Conservation (phyloP, 2,329 filamentous ascomycete genomes). For the Juglanconis sp. region DNA sequence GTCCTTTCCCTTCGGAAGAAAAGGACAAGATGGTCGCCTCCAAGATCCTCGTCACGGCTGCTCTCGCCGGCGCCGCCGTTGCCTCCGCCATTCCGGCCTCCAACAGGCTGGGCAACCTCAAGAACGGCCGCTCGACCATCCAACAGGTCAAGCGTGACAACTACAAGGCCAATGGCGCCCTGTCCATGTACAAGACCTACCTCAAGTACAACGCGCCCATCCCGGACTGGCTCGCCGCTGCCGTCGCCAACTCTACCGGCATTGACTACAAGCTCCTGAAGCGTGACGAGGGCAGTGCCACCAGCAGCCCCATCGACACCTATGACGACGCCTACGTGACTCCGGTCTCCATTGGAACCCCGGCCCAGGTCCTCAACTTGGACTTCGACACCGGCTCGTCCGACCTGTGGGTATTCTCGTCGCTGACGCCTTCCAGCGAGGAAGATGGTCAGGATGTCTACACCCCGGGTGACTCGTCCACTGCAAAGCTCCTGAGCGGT, state of each 20-base stretch:
- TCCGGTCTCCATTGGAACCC: slow-evolving; percentile 57
- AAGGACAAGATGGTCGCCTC: slow-evolving; percentile 14
- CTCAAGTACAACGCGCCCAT: slow-evolving; percentile 18
- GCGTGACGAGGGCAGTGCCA: slow-evolving; percentile 12
- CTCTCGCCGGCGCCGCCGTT: slow-evolving; percentile 15
- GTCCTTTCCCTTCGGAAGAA: background rate
- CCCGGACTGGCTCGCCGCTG: slow-evolving; percentile 14
- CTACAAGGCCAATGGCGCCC: slow-evolving; percentile 17
- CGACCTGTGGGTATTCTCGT: slow-evolving; percentile 68
- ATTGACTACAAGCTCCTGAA: slow-evolving; percentile 5
- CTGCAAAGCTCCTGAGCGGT: slow-evolving; percentile 38
- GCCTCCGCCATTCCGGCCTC: slow-evolving; percentile 16
- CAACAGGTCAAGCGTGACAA: slow-evolving; percentile 15
- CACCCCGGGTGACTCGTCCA: slow-evolving; percentile 41
- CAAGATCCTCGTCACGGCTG: slow-evolving; percentile 16
- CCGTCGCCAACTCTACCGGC: slow-evolving; percentile 18
- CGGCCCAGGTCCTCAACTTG: slow-evolving; percentile 52
- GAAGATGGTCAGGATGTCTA: slow-evolving; percentile 55
- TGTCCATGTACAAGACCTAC: slow-evolving; percentile 21
- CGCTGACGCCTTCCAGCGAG: slow-evolving; percentile 44
- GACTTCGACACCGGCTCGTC: slow-evolving; percentile 68
- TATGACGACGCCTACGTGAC: slow-evolving; percentile 39
- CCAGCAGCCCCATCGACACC: slow-evolving; percentile 10
- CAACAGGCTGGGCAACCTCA: slow-evolving; percentile 8
- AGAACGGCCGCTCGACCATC: slow-evolving; percentile 16